Base-by-base conservation (phyloP, 2,329 filamentous ascomycete species). In the Monosporascus sp. region DNA sequence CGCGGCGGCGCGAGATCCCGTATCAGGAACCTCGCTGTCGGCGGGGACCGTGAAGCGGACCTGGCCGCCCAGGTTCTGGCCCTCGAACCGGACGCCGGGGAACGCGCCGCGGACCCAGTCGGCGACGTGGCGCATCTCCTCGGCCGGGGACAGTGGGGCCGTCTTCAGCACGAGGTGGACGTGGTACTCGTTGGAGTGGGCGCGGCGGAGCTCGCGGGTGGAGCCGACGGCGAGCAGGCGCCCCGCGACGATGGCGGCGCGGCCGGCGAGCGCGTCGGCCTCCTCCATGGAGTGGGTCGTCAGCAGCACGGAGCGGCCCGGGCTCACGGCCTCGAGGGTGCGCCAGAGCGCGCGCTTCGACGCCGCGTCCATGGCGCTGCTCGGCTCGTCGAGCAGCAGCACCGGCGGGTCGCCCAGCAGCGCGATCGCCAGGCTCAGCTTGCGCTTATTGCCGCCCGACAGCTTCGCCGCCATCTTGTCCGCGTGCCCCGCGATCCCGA, bases 251-350 rank as follows among this genome's bases (percentile, higher is more conserved):
- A 90, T 89, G 8, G 84, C 87, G 0, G 84, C 86, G 6, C 85
- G 75, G 22, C 80, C 83, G 0, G 88, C 87, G 3, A 92, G 74
- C 1, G 87, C 87, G 59, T 90, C 87, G 1, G 88, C 88, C 67
- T 92, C 89, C 65, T 92, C 88, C 87, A 92, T 91, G 11, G 80
- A 85, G 65, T 92, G 88, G 0, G 88, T 92, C 0, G 88, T 91
- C 38, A 92, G 76, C 0, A 92, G 73, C 0, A 91, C 74, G 1
- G 82, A 83, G 35, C 88, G 79, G 0, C 87, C 86, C 0, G 83
- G 80, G 0, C 83, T 80, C 9, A 90, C 79, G 2, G 80, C 76
- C 6, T 79, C 78, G 0, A 92, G 76, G 0, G 86, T 89, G 47
- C 80, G 79, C 88, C 88, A 91, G 79, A 92, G 89, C 27, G 88